phyloP scores from a whole-genome alignment of 345 rosid genomes.

The Eucalyptus tenuipes region DNA sequence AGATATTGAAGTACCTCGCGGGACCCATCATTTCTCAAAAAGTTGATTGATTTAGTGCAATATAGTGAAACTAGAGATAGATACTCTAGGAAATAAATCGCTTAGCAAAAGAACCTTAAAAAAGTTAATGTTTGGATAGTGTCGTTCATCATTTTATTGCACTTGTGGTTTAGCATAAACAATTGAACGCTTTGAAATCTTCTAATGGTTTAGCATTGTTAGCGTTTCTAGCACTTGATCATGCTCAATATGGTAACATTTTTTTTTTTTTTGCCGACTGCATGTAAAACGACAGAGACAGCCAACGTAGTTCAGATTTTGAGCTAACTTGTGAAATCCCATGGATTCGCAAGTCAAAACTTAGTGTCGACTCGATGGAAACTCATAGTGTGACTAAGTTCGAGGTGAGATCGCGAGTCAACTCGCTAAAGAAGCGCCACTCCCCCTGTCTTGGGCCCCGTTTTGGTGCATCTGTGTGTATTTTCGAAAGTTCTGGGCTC shows the following conservation, averaged over 20 bases:
- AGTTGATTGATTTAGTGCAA: too few relatives aligned
- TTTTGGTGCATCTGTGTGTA: background rate
- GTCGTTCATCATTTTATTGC: too few relatives aligned
- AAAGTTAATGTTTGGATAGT: too few relatives aligned
- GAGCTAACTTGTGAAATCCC: background rate
- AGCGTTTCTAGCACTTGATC: background rate
- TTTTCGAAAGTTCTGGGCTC: background rate
- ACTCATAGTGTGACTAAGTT: background rate
- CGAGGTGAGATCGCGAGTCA: background rate
- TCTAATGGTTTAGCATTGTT: background rate
- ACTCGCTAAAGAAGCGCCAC: background rate
- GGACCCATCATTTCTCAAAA: too few relatives aligned
- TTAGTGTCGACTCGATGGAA: background rate
- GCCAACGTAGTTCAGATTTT: background rate
- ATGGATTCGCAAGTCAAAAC: background rate
- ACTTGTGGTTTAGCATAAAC: too few relatives aligned
- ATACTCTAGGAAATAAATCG: too few relatives aligned
- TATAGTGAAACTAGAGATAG: too few relatives aligned
- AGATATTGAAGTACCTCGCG: rapidly evolving
- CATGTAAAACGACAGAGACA: background rate
- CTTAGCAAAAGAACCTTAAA: too few relatives aligned
- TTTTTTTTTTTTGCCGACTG: background rate
- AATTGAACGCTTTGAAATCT: background rate
- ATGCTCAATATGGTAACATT: background rate
- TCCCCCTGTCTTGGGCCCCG: background rate